Conservation (phyloP, 2,329 filamentous ascomycete genomes). For the Neoascochyta sp. region DNA sequence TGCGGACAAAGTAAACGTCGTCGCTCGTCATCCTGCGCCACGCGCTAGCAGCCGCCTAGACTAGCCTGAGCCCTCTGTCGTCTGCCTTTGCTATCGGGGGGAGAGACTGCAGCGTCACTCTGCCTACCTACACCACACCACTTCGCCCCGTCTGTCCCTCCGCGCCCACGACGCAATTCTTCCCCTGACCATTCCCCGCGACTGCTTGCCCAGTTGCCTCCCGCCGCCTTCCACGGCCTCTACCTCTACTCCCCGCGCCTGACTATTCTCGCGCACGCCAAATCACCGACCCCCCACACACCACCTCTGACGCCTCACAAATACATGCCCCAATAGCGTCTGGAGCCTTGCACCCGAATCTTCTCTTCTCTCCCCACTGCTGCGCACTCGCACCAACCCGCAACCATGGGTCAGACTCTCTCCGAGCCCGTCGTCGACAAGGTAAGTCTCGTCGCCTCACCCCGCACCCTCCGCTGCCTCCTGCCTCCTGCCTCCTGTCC, state of each 20-base stretch:
- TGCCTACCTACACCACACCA: slow-evolving; percentile 21
- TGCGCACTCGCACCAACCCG: slow-evolving; percentile 29
- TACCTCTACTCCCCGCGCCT: slow-evolving; percentile 7
- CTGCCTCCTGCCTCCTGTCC: no score
- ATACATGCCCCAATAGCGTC: slow-evolving; percentile 31
- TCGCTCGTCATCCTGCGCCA: no score
- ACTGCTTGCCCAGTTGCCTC: slow-evolving; percentile 2
- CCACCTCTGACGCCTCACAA: slow-evolving; percentile 24
- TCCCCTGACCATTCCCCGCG: slow-evolving; percentile 1
- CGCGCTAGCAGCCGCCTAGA: no score
- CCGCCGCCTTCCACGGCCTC: slow-evolving; percentile 3
- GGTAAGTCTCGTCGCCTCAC: slow-evolving; percentile 57
- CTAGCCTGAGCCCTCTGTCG: no score
- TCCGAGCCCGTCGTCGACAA: slow-evolving; percentile 99
- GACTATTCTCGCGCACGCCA: slow-evolving; percentile 12
- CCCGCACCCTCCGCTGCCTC: no score
- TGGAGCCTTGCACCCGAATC: slow-evolving; percentile 16
- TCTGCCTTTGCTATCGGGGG: no score
- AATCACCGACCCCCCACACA: slow-evolving; percentile 32
- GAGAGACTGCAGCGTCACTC: slow-evolving; percentile 7
- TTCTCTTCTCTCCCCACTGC: slow-evolving; percentile 18
- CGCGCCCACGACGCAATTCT: slow-evolving; percentile 19
- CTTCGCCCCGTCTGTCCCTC: slow-evolving; percentile 12
- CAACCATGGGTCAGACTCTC: slow-evolving; percentile 91
- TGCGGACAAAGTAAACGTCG: no score